phyloP scores from a whole-genome alignment of 2,329 filamentous ascomycete species.

The Curvularia eragrostidis region DNA sequence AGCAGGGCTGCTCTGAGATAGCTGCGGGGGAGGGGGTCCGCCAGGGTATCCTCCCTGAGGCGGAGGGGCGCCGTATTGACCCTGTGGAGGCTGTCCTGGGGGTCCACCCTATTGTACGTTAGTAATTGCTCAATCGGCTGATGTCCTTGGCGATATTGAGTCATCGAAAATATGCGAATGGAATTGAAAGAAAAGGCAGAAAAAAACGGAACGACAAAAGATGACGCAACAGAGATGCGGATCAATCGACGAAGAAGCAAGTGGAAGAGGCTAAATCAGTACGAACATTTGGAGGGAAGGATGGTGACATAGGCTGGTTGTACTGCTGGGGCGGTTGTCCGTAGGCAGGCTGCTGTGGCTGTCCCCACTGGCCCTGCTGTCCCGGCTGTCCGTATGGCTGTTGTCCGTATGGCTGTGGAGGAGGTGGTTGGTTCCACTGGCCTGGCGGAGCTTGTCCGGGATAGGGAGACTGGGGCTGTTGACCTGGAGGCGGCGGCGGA shows the following conservation, averaged over 20 bases:
- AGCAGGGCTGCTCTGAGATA: slow-evolving; percentile 55
- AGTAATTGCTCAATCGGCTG: slow-evolving; percentile 5
- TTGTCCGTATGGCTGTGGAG: slow-evolving; percentile 45
- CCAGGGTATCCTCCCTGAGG: slow-evolving; percentile 43
- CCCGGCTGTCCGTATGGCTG: slow-evolving; percentile 35
- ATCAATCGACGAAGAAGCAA: not conserved
- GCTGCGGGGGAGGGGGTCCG: slow-evolving; percentile 44
- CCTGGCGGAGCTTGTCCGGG: slow-evolving; percentile 27
- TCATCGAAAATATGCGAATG: slow-evolving; percentile 15
- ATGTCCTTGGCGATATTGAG: slow-evolving; percentile 25
- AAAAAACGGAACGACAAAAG: not conserved
- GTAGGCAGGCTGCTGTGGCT: slow-evolving; percentile 45
- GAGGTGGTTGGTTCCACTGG: slow-evolving; percentile 31
- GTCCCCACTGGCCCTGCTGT: slow-evolving; percentile 44
- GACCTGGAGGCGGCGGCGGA: slow-evolving; percentile 41
- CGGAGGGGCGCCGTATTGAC: slow-evolving; percentile 44
- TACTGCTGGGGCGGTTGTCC: slow-evolving; percentile 28
- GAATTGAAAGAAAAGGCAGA: not conserved
- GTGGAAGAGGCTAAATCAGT: not conserved
- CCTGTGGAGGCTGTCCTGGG: slow-evolving; percentile 42
- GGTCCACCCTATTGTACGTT: slow-evolving; percentile 33
- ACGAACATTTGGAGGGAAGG: slow-evolving; percentile 32
- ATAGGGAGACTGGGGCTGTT: slow-evolving; percentile 29
- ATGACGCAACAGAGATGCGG: not conserved
- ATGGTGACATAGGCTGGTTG: slow-evolving; percentile 12